Percentiles rank a stretch among this genome's conserved stretches.
These are phyloP conservation scores for Cladobotryum protrusum DNA, from an alignment of 2,329 filamentous ascomycete species.

Conservation along the genomic window DNA sequence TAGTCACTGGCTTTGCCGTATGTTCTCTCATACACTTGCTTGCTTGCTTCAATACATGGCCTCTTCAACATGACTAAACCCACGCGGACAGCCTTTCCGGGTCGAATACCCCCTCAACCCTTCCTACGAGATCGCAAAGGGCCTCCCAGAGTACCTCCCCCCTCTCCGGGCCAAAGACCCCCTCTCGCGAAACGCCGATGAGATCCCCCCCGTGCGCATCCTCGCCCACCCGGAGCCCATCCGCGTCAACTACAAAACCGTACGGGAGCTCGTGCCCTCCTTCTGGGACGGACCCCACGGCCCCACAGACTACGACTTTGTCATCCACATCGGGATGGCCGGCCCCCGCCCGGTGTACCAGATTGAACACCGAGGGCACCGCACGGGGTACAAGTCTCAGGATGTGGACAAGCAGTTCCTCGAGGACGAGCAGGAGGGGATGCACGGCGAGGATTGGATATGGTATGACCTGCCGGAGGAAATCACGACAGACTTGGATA, in stretches of 20 bases:
- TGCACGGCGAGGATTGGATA: constrained; percentile 41
- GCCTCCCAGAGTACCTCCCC: constrained; percentile 60
- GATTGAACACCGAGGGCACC: constrained; percentile 63
- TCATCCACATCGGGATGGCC: constrained; percentile 78
- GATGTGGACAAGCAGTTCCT: constrained; percentile 63
- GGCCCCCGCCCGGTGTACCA: constrained; percentile 57
- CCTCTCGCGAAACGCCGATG: constrained; percentile 21
- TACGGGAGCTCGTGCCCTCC: constrained; percentile 56
- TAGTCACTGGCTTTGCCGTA: constrained; percentile 59
- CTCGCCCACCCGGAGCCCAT: constrained; percentile 60
- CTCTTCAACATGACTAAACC: neutral
- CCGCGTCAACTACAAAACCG: constrained; percentile 63
- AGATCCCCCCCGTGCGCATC: constrained; percentile 50
- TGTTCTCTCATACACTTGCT: constrained; percentile 18
- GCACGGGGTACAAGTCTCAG: constrained; percentile 62
- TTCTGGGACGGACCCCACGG: constrained; percentile 45
- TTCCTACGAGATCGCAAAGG: constrained; percentile 69
- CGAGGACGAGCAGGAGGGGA: constrained; percentile 47
- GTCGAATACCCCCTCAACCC: constrained; percentile 67
- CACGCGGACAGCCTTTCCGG: constrained; percentile 60
- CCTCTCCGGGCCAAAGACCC: constrained; percentile 38
- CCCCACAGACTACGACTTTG: constrained; percentile 49
- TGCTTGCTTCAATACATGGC: neutral
- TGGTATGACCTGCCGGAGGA: constrained; percentile 51
- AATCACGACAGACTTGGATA: constrained; percentile 50